Percentiles rank a stretch among this genome's conserved stretches.
Evolutionary conservation across 2,329 filamentous ascomycete species (phyloP).

Genomic region (Aspergillus aculeatinus): DNA sequence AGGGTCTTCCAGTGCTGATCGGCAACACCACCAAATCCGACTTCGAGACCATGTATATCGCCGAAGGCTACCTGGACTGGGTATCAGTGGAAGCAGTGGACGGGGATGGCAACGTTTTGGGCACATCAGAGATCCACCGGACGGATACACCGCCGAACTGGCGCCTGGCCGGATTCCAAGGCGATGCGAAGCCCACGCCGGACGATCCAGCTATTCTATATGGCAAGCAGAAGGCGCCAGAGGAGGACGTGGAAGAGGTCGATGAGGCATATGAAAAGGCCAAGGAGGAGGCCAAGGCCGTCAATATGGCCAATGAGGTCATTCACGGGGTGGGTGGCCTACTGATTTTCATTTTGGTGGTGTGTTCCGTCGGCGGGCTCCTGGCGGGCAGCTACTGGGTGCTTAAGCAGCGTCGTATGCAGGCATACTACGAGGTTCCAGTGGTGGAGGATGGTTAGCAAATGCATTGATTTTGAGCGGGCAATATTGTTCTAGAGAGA

Average conservation of each 20-base stretch:
- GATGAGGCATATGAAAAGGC: slow-evolving; percentile 8
- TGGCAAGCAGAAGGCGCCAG: slow-evolving; percentile 16
- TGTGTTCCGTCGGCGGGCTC: slow-evolving; percentile 25
- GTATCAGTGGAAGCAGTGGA: slow-evolving; percentile 33
- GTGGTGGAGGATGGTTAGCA: slow-evolving; percentile 29
- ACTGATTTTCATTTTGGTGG: slow-evolving; percentile 30
- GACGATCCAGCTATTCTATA: slow-evolving; percentile 29
- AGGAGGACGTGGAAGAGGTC: slow-evolving; percentile 14
- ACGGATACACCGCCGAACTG: slow-evolving; percentile 30
- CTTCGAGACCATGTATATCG: slow-evolving; percentile 39
- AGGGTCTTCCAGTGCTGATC: slow-evolving; percentile 25
- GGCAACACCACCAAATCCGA: slow-evolving; percentile 31
- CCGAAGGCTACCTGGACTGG: slow-evolving; percentile 32
- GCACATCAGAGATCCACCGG: slow-evolving; percentile 27
- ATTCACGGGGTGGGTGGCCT: slow-evolving; percentile 31
- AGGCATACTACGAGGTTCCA: slow-evolving; percentile 31
- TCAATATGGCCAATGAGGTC: slow-evolving; percentile 32
- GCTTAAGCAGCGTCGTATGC: slow-evolving; percentile 23
- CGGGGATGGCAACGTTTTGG: slow-evolving; percentile 24
- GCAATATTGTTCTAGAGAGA: too few species aligned
- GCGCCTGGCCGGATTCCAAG: slow-evolving; percentile 31
- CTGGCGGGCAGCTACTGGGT: slow-evolving; percentile 22
- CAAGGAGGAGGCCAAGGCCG: slow-evolving; percentile 29
- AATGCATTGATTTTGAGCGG: slow-evolving; percentile 5
- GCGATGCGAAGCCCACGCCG: slow-evolving; percentile 22